Conservation (phyloP, 1,139 yeast species). For the Geotrichum histeridarum region DNA sequence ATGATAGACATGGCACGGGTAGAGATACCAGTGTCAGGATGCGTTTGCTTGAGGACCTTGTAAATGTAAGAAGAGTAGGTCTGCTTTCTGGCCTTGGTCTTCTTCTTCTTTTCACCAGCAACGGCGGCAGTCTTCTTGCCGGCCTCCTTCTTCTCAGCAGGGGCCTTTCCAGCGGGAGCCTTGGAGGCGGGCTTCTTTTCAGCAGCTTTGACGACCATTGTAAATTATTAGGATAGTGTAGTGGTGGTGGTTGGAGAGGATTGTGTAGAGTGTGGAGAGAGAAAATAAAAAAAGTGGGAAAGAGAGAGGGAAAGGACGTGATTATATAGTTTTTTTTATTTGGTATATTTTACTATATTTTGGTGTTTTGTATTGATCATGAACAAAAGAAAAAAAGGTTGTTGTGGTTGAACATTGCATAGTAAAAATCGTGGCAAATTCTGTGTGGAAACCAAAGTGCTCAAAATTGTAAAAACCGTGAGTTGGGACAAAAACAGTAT, state of each 20-base stretch:
- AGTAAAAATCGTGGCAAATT: not conserved
- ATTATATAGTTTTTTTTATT: slow-evolving; percentile 9
- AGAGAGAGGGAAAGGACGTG: slow-evolving; percentile 22
- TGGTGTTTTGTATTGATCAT: too few species aligned
- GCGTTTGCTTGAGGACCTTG: slow-evolving; percentile 98
- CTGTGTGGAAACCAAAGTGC: not conserved
- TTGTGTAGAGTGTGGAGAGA: not conserved
- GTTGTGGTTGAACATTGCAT: not conserved
- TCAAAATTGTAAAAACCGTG: not conserved
- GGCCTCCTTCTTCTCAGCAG: slow-evolving; percentile 82
- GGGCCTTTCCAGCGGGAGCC: slow-evolving; percentile 94
- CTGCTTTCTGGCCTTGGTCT: slow-evolving; percentile 96
- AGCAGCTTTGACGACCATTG: slow-evolving; percentile 84
- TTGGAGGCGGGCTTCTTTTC: slow-evolving; percentile 69
- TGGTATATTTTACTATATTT: too few species aligned
- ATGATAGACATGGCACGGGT: slow-evolving; percentile 98
- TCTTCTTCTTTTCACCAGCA: slow-evolving; percentile 81
- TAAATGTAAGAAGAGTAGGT: slow-evolving; percentile 97
- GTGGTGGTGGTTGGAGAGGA: slow-evolving; percentile 1
- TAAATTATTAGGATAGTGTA: slow-evolving; percentile 32
- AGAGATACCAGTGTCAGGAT: slow-evolving; percentile 99
- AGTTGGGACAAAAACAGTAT: not conserved
- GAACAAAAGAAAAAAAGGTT: not conserved
- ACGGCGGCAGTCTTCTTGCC: slow-evolving; percentile 81
- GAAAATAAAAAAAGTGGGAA: slow-evolving; percentile 21